Percentiles rank a stretch among this genome's conserved stretches.
Conservation (phyloP, 306 rosid species). For the Crotalaria pallida region DNA sequence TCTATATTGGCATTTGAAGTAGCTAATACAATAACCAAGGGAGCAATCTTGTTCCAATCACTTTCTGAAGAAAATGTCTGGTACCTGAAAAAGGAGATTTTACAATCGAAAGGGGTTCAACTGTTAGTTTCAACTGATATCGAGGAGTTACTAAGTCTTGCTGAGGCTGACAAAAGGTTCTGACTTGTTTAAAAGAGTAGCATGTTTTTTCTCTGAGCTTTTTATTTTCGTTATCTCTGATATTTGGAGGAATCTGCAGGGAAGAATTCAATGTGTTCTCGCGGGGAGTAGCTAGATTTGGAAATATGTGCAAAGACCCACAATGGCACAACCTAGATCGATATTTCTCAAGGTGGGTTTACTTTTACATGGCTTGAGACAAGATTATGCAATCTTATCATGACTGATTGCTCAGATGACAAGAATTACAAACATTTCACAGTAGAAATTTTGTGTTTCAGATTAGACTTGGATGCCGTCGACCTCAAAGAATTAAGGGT, state of each 20-base stretch:
- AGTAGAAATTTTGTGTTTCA: slow-evolving; percentile 33
- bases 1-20: slow-evolving; percentile 93
- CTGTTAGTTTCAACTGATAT: slow-evolving; percentile 62
- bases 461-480: slow-evolving; percentile 52
- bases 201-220: slow-evolving; percentile 14
- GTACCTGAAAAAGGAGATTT: slow-evolving; percentile 58
- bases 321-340: slow-evolving; percentile 83
- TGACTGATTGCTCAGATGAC: slow-evolving; percentile 19
- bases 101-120: slow-evolving; percentile 63
- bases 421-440: not conserved
- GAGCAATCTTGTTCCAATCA: slow-evolving; percentile 58
- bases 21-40: slow-evolving; percentile 85
- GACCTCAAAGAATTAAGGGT: slow-evolving; percentile 34
- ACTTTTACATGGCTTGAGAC: not conserved
- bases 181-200: slow-evolving; percentile 19
- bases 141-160: slow-evolving; percentile 63
- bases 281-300: slow-evolving; percentile 82
- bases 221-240: slow-evolving; percentile 13
- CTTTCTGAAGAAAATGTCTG: slow-evolving; percentile 70
- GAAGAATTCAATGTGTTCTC: slow-evolving; percentile 63
- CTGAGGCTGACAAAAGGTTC: slow-evolving; percentile 92
- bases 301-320: slow-evolving; percentile 83
- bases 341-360: slow-evolving; percentile 60
- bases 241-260: slow-evolving; percentile 38
- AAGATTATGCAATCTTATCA: not conserved